Conservation (phyloP, 441 rosid species). For the Syzygium malaccense region DNA sequence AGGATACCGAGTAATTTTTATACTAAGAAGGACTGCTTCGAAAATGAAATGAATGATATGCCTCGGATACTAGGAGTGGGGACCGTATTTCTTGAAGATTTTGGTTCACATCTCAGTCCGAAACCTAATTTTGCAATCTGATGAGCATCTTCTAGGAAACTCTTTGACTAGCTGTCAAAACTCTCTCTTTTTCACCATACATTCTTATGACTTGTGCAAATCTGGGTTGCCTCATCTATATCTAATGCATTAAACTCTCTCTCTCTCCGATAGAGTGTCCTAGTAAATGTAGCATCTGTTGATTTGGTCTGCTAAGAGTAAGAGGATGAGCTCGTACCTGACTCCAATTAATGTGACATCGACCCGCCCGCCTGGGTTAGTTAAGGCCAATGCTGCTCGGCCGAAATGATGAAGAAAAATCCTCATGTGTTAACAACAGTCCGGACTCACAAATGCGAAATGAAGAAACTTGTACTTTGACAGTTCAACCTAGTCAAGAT, state of each 20-base stretch:
- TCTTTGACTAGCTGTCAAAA: background rate
- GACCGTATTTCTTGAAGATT: background rate
- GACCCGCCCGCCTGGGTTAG: background rate
- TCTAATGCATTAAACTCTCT: background rate
- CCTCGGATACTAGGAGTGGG: background rate
- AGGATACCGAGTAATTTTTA: background rate
- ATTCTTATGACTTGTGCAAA: background rate
- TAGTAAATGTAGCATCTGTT: background rate
- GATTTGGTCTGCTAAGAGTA: background rate
- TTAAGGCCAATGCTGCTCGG: background rate
- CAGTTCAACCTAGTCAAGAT: background rate
- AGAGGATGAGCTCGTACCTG: background rate
- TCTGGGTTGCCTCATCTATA: background rate
- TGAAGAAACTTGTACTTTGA: background rate
- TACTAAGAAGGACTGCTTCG: background rate
- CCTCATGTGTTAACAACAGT: background rate
- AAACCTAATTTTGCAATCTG: background rate
- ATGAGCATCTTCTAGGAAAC: background rate
- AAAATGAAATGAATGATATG: background rate
- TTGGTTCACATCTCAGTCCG: background rate
- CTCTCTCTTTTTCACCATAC: background rate
- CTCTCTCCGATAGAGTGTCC: background rate
- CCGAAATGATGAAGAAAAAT: background rate
- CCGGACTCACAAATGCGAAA: background rate
- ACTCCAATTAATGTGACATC: background rate